phyloP scores from a whole-genome alignment of 2,329 filamentous ascomycete species.

The Trichoderma lentiforme region DNA sequence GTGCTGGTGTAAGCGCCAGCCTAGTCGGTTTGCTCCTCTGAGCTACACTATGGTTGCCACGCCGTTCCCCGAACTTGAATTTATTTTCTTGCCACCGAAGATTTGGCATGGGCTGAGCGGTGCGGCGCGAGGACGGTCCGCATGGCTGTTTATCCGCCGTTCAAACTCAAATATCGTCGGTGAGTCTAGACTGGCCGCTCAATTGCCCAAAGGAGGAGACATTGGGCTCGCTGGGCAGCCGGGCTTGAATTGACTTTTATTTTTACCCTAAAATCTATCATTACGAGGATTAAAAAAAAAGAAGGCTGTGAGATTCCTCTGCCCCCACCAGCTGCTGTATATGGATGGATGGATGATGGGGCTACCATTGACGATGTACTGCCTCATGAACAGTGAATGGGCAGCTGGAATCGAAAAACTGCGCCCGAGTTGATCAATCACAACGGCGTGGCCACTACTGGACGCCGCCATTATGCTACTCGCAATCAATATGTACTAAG shows the following conservation, averaged over 20 bases:
- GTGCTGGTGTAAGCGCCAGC: neutral
- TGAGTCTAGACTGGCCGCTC: neutral
- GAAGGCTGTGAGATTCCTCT: neutral
- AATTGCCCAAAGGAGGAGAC: neutral
- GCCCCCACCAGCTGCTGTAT: neutral
- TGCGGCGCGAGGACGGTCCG: slow-evolving; percentile 19
- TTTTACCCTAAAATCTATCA: neutral
- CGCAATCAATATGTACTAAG: neutral
- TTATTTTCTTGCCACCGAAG: neutral
- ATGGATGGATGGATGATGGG: neutral
- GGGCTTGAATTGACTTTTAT: neutral
- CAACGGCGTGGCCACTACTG: neutral
- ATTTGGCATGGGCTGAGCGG: slow-evolving; percentile 15
- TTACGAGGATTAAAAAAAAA: neutral
- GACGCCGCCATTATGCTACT: neutral
- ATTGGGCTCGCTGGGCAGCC: neutral
- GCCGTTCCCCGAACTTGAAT: neutral
- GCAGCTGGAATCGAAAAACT: neutral
- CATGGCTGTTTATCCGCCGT: slow-evolving; percentile 6
- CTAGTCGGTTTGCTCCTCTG: neutral
- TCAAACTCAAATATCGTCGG: slow-evolving; percentile 13
- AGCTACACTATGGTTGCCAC: neutral
- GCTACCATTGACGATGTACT: neutral
- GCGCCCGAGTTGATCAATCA: neutral
- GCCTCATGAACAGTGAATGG: neutral